Percentiles rank a stretch among this genome's conserved stretches.
Evolutionary conservation across 192 early-diverging fungal genomes (phyloP).

Genomic region (Rhizophlyctis rosea): DNA sequence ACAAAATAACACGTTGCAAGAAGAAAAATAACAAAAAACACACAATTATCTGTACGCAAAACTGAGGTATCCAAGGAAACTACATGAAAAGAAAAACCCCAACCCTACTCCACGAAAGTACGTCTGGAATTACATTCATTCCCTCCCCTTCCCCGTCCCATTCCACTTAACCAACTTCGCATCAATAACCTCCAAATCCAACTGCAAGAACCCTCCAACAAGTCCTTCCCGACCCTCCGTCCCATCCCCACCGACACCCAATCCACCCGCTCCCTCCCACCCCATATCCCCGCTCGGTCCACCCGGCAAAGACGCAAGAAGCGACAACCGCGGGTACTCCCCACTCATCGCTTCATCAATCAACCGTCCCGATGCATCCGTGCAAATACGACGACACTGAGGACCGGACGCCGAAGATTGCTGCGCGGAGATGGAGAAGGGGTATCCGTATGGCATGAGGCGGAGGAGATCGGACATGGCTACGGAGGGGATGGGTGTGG

Average conservation of each 20-base stretch:
- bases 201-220: conserved; percentile 56
- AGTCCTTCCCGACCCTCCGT: conserved; percentile 26
- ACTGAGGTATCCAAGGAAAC: no score
- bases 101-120: no score
- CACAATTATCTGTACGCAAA: no score
- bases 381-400: neutral
- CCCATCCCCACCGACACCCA: no score
- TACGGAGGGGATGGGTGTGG: no score
- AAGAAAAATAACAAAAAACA: no score
- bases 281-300: no score
- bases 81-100: no score
- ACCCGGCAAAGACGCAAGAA: conserved; percentile 12
- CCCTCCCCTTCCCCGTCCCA: neutral
- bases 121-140: no score
- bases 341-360: neutral
- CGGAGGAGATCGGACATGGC: neutral
- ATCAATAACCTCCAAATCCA: conserved; percentile 73
- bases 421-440: no score
- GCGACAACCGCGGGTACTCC: conserved; percentile 11
- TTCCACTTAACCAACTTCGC: conserved; percentile 43
- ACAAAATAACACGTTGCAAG: no score
- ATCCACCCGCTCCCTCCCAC: no score
- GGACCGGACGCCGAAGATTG: neutral
- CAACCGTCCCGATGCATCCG: neutral
- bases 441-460: neutral